These are phyloP conservation scores for Nissolia schottii DNA, from an alignment of 306 rosid genomes.

Conservation along the genomic window DNA sequence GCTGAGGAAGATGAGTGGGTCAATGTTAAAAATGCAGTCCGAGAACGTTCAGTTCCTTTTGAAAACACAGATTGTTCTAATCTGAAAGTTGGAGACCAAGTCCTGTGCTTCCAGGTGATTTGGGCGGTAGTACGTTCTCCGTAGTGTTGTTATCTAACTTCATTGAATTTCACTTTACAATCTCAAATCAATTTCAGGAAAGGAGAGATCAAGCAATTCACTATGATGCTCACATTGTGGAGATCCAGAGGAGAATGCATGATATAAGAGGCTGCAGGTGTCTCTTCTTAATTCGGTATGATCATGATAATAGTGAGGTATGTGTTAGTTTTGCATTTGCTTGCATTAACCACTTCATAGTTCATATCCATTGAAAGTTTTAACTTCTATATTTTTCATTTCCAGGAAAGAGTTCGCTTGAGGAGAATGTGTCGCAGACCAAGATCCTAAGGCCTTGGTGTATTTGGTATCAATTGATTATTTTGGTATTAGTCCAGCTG, in stretches of 20 bases:
- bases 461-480: background rate
- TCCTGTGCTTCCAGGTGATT: slow-evolving; percentile 89
- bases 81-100: slow-evolving; percentile 67
- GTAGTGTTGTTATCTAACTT: background rate
- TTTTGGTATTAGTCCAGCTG: background rate
- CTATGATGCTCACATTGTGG: slow-evolving; percentile 75
- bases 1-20: slow-evolving; percentile 96
- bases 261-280: slow-evolving; percentile 98
- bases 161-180: slow-evolving; percentile 12
- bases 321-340: slow-evolving; percentile 15
- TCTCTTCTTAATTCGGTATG: slow-evolving; percentile 66
- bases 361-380: background rate
- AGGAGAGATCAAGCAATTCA: slow-evolving; percentile 80
- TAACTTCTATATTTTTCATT: background rate
- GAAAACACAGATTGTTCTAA: slow-evolving; percentile 66
- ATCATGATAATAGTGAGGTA: slow-evolving; percentile 76
- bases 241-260: slow-evolving; percentile 78
- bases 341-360: background rate
- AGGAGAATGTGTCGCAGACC: slow-evolving; percentile 77
- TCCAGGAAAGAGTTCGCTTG: slow-evolving; percentile 77
- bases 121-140: background rate
- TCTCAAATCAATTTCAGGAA: slow-evolving; percentile 46
- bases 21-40: slow-evolving; percentile 54
- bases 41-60: slow-evolving; percentile 82
- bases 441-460: background rate